Conservation (phyloP, 2,329 filamentous ascomycete genomes). For the Aspergillus fijiensis region DNA sequence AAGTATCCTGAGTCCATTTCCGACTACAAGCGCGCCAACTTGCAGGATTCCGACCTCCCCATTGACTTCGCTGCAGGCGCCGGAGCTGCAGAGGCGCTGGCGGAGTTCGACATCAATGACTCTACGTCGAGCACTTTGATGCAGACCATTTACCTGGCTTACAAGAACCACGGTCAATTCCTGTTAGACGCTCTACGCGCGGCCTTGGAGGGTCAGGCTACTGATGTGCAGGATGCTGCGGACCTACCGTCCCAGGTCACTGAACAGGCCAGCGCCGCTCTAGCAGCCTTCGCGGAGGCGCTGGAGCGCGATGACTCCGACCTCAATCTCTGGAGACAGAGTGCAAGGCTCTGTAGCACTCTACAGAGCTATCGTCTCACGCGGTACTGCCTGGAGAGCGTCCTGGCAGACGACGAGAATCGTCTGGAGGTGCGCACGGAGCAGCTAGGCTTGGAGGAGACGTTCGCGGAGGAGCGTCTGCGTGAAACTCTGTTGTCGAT, state of each 20-base stretch:
- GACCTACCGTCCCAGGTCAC: constrained; percentile 24
- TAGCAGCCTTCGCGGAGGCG: constrained; percentile 60
- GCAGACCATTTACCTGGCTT: constrained; percentile 86
- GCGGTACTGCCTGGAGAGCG: constrained; percentile 63
- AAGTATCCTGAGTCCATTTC: constrained; percentile 82
- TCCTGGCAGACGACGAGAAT: constrained; percentile 62
- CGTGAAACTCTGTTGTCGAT: constrained; percentile 50
- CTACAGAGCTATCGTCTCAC: constrained; percentile 59
- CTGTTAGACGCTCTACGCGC: constrained; percentile 71
- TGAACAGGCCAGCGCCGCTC: constrained; percentile 43
- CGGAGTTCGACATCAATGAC: constrained; percentile 64
- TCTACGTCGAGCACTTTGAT: constrained; percentile 76
- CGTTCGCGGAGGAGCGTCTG: constrained; percentile 54
- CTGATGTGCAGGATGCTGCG: constrained; percentile 17
- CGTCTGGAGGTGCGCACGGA: constrained; percentile 53
- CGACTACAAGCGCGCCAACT: constrained; percentile 72
- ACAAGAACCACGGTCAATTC: constrained; percentile 95
- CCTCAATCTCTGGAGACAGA: constrained; percentile 62
- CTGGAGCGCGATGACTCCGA: constrained; percentile 65
- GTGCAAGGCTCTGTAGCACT: constrained; percentile 57
- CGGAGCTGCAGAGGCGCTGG: constrained; percentile 31
- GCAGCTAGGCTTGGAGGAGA: constrained; percentile 59
- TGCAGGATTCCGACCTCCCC: constrained; percentile 46
- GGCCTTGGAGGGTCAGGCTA: constrained; percentile 36
- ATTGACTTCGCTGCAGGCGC: constrained; percentile 32